Percentiles rank a stretch among this genome's conserved stretches.
Conservation (phyloP, 768 basidiomycete genomes). For the Psilocybe azurescens region DNA sequence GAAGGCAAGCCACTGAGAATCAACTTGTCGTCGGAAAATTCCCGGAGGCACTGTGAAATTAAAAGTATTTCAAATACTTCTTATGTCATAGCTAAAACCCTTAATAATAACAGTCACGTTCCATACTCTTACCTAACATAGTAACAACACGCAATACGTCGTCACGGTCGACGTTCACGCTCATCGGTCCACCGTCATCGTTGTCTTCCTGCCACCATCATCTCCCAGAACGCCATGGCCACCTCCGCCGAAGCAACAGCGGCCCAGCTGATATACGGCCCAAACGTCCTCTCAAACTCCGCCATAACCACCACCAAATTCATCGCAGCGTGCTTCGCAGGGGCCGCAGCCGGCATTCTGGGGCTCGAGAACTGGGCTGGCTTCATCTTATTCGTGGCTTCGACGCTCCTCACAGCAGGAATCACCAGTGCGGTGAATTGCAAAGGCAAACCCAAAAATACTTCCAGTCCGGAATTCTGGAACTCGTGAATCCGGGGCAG, state of each 20-base stretch:
- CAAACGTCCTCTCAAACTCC: constrained; percentile 70
- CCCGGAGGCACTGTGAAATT: too few relatives aligned
- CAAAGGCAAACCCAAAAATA: constrained; percentile 67
- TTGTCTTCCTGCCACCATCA: background rate
- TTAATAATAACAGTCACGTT: too few relatives aligned
- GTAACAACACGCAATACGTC: background rate
- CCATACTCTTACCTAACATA: too few relatives aligned
- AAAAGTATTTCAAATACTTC: too few relatives aligned
- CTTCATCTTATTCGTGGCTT: constrained; percentile 75
- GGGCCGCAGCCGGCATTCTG: constrained; percentile 87
- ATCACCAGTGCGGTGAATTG: constrained; percentile 76
- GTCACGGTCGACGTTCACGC: background rate
- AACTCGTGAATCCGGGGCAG: constrained; percentile 83
- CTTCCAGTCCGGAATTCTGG: constrained; percentile 61
- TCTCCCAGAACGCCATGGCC: constrained; percentile 40
- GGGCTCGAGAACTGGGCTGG: constrained; percentile 87
- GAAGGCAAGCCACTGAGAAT: too few relatives aligned
- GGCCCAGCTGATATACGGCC: constrained; percentile 63
- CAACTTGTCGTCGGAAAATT: too few relatives aligned
- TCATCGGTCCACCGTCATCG: background rate
- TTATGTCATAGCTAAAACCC: too few relatives aligned
- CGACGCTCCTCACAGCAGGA: constrained; percentile 70
- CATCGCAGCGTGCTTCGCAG: constrained; percentile 82
- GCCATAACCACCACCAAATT: constrained; percentile 75
- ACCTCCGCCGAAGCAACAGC: constrained; percentile 54